Evolutionary conservation across 306 rosid genomes (phyloP), one percentile per base, ranked within the genome.

Genomic region (Prunus davidiana): DNA sequence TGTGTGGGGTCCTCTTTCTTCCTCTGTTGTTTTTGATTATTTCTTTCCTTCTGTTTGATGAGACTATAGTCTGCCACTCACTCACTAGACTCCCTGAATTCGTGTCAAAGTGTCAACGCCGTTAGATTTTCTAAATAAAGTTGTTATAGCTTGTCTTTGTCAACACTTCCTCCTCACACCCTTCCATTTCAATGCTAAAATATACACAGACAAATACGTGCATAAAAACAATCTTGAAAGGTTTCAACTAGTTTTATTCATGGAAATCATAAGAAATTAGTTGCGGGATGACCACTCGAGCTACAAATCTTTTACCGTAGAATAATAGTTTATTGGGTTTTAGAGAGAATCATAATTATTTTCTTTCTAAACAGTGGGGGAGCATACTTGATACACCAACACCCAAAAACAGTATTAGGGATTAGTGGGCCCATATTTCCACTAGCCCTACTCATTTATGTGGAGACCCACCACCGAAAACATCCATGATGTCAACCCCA

Each of bases 21-120:
- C 38, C 38, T 16, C 41, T 28, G 2, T 14, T 27, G 7, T 18
- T 8, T 32, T 13, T 47, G 1, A 25, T 60, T 38, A 8, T 7
- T 38, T n/a, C 32, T 18, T 11, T 25, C 75, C 12, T 32, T 41
- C 13, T 1, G 34, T 58, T 79, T 79, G 77, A 74, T 46, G 16
- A 34, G 87, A 82, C 76, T 46, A 47, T 76, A 86, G 63, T 71
- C 8, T 43, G 60, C 18, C 15, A 27, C 61, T 69, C 74, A 57
- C 61, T 34, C 52, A 12, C 76, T 46, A 62, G 74, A 76, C 43
- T 38, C 8, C 46, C 58, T 61, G 57, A 46, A 77, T 80, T 72
- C 25, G 82, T 69, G 88, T 84, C 72, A 24, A 82, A 69, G 90
- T 84, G 94, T 85, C 89, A 87, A 88, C 89, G 87, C 88, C 87